Conservation (phyloP, 1,284 basidiomycete species). For the Ganoderma resinaceum region DNA sequence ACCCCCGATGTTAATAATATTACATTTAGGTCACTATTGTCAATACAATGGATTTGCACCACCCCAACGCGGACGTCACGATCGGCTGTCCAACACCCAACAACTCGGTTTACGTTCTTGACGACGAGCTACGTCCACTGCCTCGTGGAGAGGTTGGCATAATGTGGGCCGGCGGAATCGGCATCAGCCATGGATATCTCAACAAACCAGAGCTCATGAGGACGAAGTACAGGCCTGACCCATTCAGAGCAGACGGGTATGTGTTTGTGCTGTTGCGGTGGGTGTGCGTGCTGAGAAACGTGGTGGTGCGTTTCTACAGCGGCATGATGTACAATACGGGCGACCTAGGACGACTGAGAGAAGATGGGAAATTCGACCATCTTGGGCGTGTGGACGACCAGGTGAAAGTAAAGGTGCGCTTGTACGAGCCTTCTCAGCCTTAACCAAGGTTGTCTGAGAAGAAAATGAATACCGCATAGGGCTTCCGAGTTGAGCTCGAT, state of each 20-base stretch:
- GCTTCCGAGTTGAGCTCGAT: conserved; percentile 63
- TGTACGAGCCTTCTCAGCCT: neutral
- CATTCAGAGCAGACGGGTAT: conserved; percentile 53
- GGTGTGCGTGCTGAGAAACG: neutral
- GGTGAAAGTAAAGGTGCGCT: conserved; percentile 56
- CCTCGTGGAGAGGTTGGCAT: conserved; percentile 55
- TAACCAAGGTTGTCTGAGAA: neutral
- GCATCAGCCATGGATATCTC: conserved; percentile 56
- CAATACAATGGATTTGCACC: conserved; percentile 57
- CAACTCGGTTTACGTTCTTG: conserved; percentile 59
- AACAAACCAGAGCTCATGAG: conserved; percentile 55
- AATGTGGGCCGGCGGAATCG: conserved; percentile 62
- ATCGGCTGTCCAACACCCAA: conserved; percentile 61
- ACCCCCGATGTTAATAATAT: too few species aligned
- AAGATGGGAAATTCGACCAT: conserved; percentile 55
- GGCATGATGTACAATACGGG: conserved; percentile 63
- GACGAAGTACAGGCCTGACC: conserved; percentile 52
- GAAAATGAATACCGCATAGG: conserved; percentile 37
- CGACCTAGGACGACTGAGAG: conserved; percentile 57
- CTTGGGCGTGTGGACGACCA: conserved; percentile 60
- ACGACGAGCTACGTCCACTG: conserved; percentile 51
- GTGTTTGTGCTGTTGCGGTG: neutral
- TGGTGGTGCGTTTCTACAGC: conserved; percentile 32
- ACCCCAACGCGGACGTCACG: conserved; percentile 45
- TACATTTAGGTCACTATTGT: conserved; percentile 52